Evolutionary conservation across 495 filamentous ascomycete species (phyloP), one percentile per base, ranked within the genome.

Genomic region (Penicillium macrosclerotiorum): DNA sequence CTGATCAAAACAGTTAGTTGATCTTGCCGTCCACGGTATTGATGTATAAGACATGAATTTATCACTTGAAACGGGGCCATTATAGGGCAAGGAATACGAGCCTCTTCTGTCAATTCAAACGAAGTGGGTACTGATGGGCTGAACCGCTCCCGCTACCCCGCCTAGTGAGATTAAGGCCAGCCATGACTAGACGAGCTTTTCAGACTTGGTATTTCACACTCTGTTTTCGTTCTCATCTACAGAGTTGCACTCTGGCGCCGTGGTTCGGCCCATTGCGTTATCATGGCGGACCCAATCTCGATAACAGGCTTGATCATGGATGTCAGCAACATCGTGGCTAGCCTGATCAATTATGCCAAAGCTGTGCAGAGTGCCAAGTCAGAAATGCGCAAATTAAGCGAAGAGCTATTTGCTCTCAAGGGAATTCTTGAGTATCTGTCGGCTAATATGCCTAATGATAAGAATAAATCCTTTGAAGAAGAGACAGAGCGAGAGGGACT

Each of bases 401-500:
- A 59, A 38, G 56, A 60, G 32, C 42, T 60, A 1, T 60, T 60
- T 38, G 49, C 52, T 12, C 27, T 60, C 1, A 47, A 52, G 17
- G 56, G 56, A 0, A 60, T 60, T 14, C 37, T 60, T 3, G 56
- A 57, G 9, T 53, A 60, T 24, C 13, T 60, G 4, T 30, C 49
- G 1, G 23, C 35, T 3, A 49, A 52, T 3, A 26, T 26, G 4
- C 31, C 33, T 6, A 17, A 35, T 12, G 25, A 47, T n/a, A 33
- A 1, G 1, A 30, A 37, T 0, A 31, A 43, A 37, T 25, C 38
- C 8, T n/a, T n/a, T n/a, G 11, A 8, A 45, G 20, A 16, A 33
- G 26, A 22, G 14, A 16, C 29, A 18, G 29, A 46, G 22, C 33
- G 24, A 3, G 36, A 36, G 12, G 8, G 16, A 13, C 33, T 44